Percentiles rank a stretch among this genome's conserved stretches.
Conservation (phyloP, 2,329 filamentous ascomycete species). For the Pezicula rhizophila region DNA sequence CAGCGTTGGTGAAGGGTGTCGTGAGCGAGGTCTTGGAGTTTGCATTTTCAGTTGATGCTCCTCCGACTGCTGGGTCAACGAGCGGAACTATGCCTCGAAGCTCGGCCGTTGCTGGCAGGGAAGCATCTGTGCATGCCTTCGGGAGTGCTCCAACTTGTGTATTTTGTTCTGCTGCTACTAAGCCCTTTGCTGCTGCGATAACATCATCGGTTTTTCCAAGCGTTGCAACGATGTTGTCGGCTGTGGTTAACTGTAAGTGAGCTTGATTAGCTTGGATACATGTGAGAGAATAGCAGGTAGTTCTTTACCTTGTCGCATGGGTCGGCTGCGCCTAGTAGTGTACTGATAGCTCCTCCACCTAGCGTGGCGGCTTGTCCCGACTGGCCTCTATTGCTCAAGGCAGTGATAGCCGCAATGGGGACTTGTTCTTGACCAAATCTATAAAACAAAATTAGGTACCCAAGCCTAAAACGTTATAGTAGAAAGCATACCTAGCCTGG, state of each 20-base stretch:
- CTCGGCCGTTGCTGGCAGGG: constrained; percentile 49
- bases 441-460: background rate
- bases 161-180: constrained; percentile 63
- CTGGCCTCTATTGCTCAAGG: constrained; percentile 44
- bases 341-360: constrained; percentile 51
- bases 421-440: constrained; percentile 56
- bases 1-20: constrained; percentile 49
- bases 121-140: constrained; percentile 54
- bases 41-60: constrained; percentile 50
- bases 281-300: constrained; percentile 21
- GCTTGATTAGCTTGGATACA: constrained; percentile 3
- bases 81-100: constrained; percentile 60
- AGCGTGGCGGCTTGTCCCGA: constrained; percentile 54
- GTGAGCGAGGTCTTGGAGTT: constrained; percentile 44
- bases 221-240: constrained; percentile 53
- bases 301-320: constrained; percentile 52
- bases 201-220: constrained; percentile 52
- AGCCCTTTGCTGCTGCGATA: constrained; percentile 51
- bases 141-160: constrained; percentile 59
- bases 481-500: constrained; percentile 4
- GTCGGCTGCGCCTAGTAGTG: constrained; percentile 55
- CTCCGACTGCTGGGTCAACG: constrained; percentile 55
- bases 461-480: background rate
- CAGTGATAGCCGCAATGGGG: constrained; percentile 44
- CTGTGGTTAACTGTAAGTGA: constrained; percentile 44